Evolutionary conservation across 2,329 filamentous ascomycete species (phyloP).

Genomic region (Purpureocillium takamizusanense): DNA sequence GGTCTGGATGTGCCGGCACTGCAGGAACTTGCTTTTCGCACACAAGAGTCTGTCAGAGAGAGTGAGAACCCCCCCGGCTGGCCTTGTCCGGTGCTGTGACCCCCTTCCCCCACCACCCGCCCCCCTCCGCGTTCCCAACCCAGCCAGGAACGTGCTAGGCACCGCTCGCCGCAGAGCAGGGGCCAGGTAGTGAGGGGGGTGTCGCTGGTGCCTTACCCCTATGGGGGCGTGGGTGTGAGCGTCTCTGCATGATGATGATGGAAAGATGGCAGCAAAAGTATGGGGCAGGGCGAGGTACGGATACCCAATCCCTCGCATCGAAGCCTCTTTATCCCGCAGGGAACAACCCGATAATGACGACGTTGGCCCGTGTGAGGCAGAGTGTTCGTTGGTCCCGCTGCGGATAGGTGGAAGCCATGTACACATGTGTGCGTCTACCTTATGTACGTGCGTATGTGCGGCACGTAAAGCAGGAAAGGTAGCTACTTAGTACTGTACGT

Average conservation of each 20-base stretch:
- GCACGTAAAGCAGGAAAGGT: too few relatives aligned
- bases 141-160: constrained; percentile 15
- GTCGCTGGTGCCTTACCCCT: constrained; percentile 5
- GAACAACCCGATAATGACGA: constrained; percentile 17
- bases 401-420: constrained; percentile 8
- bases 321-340: constrained; percentile 27
- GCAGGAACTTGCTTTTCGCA: background rate
- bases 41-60: too few relatives aligned
- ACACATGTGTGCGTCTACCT: background rate
- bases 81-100: background rate
- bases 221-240: constrained; percentile 17
- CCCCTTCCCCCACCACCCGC: constrained; percentile 2
- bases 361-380: constrained; percentile 17
- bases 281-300: constrained; percentile 26
- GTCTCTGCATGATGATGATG: constrained; percentile 17
- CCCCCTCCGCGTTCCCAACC: background rate
- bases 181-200: constrained; percentile 9
- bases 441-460: background rate
- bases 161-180: constrained; percentile 10
- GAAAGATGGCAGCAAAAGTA: constrained; percentile 12
- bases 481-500: too few relatives aligned
- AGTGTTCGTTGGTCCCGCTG: constrained; percentile 20
- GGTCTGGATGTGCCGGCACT: background rate
- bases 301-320: constrained; percentile 30
- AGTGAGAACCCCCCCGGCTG: too few relatives aligned